A percentile compares a stretch with the other conserved stretches of the same genome.
These are phyloP conservation scores for Pleurotus pulmonarius DNA, from an alignment of 768 basidiomycete species.

Conservation along the genomic window DNA sequence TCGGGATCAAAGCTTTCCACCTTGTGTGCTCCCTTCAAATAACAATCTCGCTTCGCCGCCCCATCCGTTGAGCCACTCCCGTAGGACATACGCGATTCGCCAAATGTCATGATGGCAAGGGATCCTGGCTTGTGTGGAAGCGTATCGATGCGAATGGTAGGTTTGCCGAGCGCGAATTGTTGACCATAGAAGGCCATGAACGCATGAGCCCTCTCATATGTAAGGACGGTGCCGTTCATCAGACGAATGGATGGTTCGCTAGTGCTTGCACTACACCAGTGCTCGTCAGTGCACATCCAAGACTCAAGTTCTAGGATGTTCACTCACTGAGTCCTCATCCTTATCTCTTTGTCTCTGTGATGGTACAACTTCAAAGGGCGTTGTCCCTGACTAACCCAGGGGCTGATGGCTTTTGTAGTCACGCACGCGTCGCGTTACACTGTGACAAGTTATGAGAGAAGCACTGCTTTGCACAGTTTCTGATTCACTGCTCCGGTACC, in stretches of 20 bases:
- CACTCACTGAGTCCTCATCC: too few species aligned
- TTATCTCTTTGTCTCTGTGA: too few species aligned
- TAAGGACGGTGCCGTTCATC: not conserved
- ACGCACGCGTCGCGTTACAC: too few species aligned
- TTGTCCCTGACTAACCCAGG: too few species aligned
- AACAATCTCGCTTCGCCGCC: not conserved
- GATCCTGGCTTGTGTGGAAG: not conserved
- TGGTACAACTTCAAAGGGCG: too few species aligned
- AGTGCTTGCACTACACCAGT: too few species aligned
- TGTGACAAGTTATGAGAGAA: too few species aligned
- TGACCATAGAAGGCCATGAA: not conserved
- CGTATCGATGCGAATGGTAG: not conserved
- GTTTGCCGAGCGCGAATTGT: not conserved
- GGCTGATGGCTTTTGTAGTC: too few species aligned
- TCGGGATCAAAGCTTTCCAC: not conserved
- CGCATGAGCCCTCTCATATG: not conserved
- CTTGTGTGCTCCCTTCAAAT: not conserved
- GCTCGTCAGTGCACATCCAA: too few species aligned
- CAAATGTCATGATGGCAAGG: not conserved
- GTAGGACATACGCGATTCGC: not conserved
- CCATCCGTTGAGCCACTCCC: not conserved
- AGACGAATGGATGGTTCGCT: not conserved
- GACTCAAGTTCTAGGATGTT: too few species aligned
- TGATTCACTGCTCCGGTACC: too few species aligned
- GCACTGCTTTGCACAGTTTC: too few species aligned